Base-by-base conservation (phyloP, 73 alveolate genomes). In the Uronychia binucleata region DNA sequence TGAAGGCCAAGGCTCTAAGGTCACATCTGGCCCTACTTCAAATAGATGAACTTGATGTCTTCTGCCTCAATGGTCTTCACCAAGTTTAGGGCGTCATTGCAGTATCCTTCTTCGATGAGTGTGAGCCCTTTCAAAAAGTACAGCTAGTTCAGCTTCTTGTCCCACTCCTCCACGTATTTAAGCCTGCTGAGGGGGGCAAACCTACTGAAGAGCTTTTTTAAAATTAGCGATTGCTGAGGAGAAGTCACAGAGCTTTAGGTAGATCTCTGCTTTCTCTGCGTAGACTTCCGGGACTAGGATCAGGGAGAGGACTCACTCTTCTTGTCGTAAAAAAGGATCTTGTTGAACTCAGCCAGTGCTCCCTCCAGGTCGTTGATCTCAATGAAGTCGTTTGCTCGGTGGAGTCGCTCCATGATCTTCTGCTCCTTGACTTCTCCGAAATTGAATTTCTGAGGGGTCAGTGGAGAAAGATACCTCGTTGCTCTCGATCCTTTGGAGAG, bases 221-320 rank as follows among this genome's bases (percentile, higher is more conserved):
- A 92, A 88, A 33, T 92, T 88, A 19, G 93, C 88, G 14, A 92
- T 92, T 0, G 97, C 97, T 0, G 94, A 88, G 13, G 97, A 91
- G 59, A 92, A 82, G 74, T 92, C 97, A 79, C 94, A 87, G 1
- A 92, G 79, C 77, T 92, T 92, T 0, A 92, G 59, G 78, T 92
- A 92, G 78, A 92, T 83, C 79, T 92, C 93, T 77, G 97, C 97
- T 78, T 88, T 87, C 59, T 92, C 97, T 14, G 91, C 94, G 74
- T 92, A 92, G 13, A 84, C 93, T 77, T 92, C 97, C 1, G 94
- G 94, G 28, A 85, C 94, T 82, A 88, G 8, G 32, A 30, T 5
- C 13, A 8, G 1, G 58, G 0, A 26, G 14, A 35, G 46, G 19
- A 25, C 57, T 90, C 75, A 77, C 87, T 88, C 35, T 84, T 87